Conservation (phyloP, 345 rosid species). For the Clausena lansium region DNA sequence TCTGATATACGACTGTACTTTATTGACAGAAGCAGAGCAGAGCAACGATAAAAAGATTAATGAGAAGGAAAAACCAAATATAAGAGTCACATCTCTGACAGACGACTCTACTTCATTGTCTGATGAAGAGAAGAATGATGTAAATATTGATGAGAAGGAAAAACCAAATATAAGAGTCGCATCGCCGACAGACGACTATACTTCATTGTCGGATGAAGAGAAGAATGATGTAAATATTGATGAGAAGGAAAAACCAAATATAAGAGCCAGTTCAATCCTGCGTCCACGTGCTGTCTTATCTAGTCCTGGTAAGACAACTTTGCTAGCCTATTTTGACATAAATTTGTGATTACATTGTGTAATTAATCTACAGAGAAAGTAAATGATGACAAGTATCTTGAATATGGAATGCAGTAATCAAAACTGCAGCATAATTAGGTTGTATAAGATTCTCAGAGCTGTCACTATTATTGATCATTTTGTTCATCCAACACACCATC, state of each 20-base stretch:
- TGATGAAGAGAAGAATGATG: conserved; percentile 31
- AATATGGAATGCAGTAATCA: not conserved
- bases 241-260: conserved; percentile 40
- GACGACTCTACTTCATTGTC: conserved; percentile 12
- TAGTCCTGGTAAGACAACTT: conserved; percentile 50
- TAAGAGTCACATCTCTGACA: conserved; percentile 31
- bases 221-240: conserved; percentile 22
- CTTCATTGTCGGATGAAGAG: conserved; percentile 28
- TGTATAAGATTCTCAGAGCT: not conserved
- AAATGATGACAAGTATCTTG: not conserved
- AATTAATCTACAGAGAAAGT: not conserved
- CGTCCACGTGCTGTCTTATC: conserved; percentile 76
- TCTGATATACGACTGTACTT: conserved; percentile 3
- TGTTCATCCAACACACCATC: not conserved
- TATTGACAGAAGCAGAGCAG: conserved; percentile 31
- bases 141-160: conserved; percentile 23
- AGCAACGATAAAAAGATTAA: conserved; percentile 16
- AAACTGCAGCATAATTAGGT: not conserved
- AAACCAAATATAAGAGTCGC: conserved; percentile 45
- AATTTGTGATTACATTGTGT: not conserved
- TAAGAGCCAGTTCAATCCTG: conserved; percentile 43
- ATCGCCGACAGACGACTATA: not conserved
- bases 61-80: conserved; percentile 39
- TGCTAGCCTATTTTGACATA: not conserved
- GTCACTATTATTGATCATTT: not conserved